Evolutionary conservation across 75 land plant genomes (phyloP).

Genomic region (Isoetes taiwanensis): DNA sequence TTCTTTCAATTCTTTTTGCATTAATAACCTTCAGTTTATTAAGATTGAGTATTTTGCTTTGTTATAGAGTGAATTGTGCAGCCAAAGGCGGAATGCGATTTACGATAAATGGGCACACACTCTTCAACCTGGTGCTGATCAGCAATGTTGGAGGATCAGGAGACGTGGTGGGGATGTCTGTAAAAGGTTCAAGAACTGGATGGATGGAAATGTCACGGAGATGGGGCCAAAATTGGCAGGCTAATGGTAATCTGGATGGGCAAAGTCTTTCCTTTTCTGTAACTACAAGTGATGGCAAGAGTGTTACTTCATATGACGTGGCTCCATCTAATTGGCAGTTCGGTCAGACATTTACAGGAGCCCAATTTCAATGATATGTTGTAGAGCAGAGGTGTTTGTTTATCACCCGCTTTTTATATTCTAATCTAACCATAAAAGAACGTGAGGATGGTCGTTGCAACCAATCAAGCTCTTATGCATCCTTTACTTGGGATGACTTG

Average conservation of each 20-base stretch:
- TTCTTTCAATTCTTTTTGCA: background rate
- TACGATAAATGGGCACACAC: no score
- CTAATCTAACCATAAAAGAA: no score
- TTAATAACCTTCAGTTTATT: no score
- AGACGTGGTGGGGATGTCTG: background rate
- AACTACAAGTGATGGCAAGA: constrained; percentile 13
- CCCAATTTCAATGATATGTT: constrained; percentile 5
- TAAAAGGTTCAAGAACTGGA: constrained; percentile 14
- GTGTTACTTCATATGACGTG: constrained; percentile 8
- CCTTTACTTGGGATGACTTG: no score
- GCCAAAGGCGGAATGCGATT: no score
- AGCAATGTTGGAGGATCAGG: constrained; percentile 11
- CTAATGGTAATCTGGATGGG: constrained; percentile 7
- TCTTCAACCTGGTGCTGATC: constrained; percentile 10
- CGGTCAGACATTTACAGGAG: constrained; percentile 15
- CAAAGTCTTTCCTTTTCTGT: constrained; percentile 25
- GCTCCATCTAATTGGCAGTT: constrained; percentile 25
- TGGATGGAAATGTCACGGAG: constrained; percentile 5
- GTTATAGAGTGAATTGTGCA: constrained; percentile 25
- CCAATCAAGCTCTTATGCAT: no score
- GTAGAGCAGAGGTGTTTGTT: no score
- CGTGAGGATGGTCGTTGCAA: no score
- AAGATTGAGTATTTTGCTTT: no score
- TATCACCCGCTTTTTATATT: no score
- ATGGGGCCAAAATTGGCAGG: constrained; percentile 16